These are phyloP conservation scores for Takakia lepidozioides DNA, from an alignment of 225 moss, liverwort and hornwort genomes.

Conservation along the genomic window DNA sequence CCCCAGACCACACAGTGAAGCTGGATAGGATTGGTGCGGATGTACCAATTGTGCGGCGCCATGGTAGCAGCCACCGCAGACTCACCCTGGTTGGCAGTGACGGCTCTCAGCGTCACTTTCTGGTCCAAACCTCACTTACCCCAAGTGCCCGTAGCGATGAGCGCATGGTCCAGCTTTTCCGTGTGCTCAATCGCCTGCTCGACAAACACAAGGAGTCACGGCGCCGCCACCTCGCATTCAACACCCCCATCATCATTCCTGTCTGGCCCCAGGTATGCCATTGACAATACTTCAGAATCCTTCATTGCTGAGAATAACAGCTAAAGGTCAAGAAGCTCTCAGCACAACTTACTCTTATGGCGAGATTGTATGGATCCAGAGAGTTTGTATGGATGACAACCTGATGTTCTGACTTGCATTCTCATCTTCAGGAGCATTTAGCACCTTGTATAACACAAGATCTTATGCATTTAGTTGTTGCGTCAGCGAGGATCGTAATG, in stretches of 20 bases:
- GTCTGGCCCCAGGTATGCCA: conserved; percentile 99
- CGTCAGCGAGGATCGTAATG: too few relatives aligned
- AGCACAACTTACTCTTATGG: too few relatives aligned
- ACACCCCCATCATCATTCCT: conserved; percentile 95
- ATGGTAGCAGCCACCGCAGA: conserved; percentile 97
- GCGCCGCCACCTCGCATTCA: conserved; percentile 88
- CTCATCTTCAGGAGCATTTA: too few relatives aligned
- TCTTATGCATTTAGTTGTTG: too few relatives aligned
- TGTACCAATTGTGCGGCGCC: conserved; percentile 97
- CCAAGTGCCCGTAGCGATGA: conserved; percentile 99
- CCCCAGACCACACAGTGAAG: conserved; percentile 97
- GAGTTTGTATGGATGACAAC: too few relatives aligned
- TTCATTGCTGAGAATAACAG: too few relatives aligned
- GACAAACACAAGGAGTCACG: conserved; percentile 99
- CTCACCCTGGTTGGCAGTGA: conserved; percentile 96
- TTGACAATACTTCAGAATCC: too few relatives aligned
- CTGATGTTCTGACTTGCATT: too few relatives aligned
- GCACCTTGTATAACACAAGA: too few relatives aligned
- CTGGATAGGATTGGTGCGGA: conserved; percentile 98
- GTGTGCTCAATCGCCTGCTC: conserved; percentile 90
- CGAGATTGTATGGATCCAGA: too few relatives aligned
- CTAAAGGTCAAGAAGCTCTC: too few relatives aligned
- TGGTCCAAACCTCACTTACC: conserved; percentile 96
- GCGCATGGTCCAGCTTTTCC: conserved; percentile 96
- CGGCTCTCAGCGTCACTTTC: conserved; percentile 91